These are phyloP conservation scores for Thielaviopsis ethacetica DNA, from an alignment of 2,329 filamentous ascomycete species.

Conservation along the genomic window DNA sequence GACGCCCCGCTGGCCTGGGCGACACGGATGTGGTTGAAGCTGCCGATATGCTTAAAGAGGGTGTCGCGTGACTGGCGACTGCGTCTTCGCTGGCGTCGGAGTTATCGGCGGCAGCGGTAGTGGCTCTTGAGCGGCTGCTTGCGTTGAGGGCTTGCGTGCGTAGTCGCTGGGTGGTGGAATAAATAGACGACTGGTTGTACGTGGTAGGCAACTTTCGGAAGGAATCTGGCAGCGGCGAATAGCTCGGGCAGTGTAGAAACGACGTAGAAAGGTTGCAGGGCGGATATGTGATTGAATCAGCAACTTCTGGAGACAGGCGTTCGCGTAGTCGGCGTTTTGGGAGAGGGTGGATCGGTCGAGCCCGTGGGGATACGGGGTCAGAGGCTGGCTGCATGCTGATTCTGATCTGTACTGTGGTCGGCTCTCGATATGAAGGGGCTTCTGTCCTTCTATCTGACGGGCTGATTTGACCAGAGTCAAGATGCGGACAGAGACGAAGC, in stretches of 20 bases:
- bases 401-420: background rate
- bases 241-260: constrained; percentile 40
- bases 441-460: background rate
- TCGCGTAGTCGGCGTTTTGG: constrained; percentile 80
- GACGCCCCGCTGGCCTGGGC: background rate
- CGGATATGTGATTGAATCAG: constrained; percentile 68
- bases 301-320: constrained; percentile 70
- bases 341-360: constrained; percentile 80
- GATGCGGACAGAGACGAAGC: background rate
- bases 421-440: background rate
- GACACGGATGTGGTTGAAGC: background rate
- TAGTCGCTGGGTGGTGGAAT: constrained; percentile 27
- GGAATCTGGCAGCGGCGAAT: constrained; percentile 2
- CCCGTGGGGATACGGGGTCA: constrained; percentile 47
- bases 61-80: background rate
- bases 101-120: background rate
- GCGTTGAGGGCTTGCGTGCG: constrained; percentile 21
- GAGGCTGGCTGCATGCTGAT: constrained; percentile 22
- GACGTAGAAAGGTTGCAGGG: constrained; percentile 48
- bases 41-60: background rate
- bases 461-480: background rate
- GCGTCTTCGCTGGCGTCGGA: background rate
- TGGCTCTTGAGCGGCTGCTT: background rate
- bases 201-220: background rate
- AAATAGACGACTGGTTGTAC: background rate